Percentiles rank a stretch among this genome's conserved stretches.
Conservation (phyloP, 371 early-diverging fungal genomes). For the Capillidium rhysosporum region DNA sequence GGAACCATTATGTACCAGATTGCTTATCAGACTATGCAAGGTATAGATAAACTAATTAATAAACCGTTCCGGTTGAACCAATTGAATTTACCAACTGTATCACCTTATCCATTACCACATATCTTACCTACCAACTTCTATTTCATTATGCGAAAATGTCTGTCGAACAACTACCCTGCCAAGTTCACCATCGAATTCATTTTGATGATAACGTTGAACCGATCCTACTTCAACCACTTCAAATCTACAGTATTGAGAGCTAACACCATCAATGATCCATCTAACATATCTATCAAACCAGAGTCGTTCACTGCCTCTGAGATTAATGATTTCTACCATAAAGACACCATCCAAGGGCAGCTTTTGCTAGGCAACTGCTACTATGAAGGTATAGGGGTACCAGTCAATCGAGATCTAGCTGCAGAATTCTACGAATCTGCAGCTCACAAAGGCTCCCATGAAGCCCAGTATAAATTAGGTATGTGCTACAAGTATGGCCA, state of each 20-base stretch:
- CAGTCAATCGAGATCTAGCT: conserved; percentile 8
- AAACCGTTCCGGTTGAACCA: not conserved
- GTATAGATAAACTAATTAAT: not conserved
- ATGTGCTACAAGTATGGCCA: conserved; percentile 65
- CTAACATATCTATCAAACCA: not conserved
- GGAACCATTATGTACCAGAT: conserved; percentile 3
- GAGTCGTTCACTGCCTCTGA: not conserved
- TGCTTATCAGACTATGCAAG: not conserved
- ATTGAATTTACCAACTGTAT: not conserved
- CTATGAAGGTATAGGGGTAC: conserved; percentile 9
- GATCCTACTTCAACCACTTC: not conserved
- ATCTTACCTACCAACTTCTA: not conserved
- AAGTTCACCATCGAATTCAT: not conserved
- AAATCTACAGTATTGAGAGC: not conserved
- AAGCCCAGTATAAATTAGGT: conserved; percentile 49
- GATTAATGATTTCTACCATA: conserved; percentile 1
- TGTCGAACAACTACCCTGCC: not conserved
- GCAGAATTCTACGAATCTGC: conserved; percentile 9
- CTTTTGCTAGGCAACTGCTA: conserved; percentile 10
- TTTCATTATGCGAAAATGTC: not conserved
- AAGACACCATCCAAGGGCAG: conserved; percentile 1
- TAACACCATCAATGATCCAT: not conserved
- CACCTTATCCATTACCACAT: conserved; percentile 1
- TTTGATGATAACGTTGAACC: not conserved
- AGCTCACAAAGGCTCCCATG: conserved; percentile 28